Percentiles rank a stretch among this genome's conserved stretches.
Evolutionary conservation across 2,329 filamentous ascomycete genomes (phyloP).

Genomic region (Pseudopithomyces maydicus): DNA sequence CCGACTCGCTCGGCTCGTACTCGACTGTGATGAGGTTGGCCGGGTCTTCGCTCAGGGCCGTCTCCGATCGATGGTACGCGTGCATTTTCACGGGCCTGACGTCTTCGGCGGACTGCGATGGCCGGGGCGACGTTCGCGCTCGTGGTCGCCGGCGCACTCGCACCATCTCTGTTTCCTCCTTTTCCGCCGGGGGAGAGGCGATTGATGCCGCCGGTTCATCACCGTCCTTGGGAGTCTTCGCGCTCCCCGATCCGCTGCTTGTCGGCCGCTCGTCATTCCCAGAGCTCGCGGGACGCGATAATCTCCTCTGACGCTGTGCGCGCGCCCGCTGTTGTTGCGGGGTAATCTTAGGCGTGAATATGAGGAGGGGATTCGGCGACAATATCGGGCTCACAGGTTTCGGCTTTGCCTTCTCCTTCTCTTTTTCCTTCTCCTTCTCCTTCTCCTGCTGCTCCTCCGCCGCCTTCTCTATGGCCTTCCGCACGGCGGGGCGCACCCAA

Average conservation of each 20-base stretch:
- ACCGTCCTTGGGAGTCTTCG: slow-evolving; percentile 24
- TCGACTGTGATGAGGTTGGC: slow-evolving; percentile 34
- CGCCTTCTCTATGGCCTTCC: slow-evolving; percentile 17
- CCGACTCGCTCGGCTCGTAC: slow-evolving; percentile 28
- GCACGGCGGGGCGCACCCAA: slow-evolving; percentile 43
- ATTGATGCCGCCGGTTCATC: slow-evolving; percentile 19
- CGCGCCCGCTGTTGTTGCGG: slow-evolving; percentile 33
- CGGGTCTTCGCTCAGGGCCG: slow-evolving; percentile 27
- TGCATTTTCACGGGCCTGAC: slow-evolving; percentile 22
- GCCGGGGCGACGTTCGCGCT: slow-evolving; percentile 35
- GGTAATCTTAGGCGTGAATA: slow-evolving; percentile 33
- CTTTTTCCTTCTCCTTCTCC: neutral
- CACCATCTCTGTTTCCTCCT: slow-evolving; percentile 30
- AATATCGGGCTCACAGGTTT: slow-evolving; percentile 21
- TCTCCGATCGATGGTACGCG: slow-evolving; percentile 28
- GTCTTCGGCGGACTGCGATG: slow-evolving; percentile 40
- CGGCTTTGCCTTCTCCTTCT: slow-evolving; percentile 16
- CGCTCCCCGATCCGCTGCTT: slow-evolving; percentile 41
- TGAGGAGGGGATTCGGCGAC: slow-evolving; percentile 27
- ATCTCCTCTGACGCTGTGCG: slow-evolving; percentile 28
- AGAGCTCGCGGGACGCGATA: slow-evolving; percentile 36
- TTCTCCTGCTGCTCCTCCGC: slow-evolving; percentile 15
- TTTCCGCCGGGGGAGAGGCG: slow-evolving; percentile 24
- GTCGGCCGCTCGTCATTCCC: slow-evolving; percentile 38
- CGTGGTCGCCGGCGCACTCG: slow-evolving; percentile 35